These are phyloP conservation scores for Tothia fuscella DNA, from an alignment of 2,329 filamentous ascomycete genomes.

Conservation along the genomic window DNA sequence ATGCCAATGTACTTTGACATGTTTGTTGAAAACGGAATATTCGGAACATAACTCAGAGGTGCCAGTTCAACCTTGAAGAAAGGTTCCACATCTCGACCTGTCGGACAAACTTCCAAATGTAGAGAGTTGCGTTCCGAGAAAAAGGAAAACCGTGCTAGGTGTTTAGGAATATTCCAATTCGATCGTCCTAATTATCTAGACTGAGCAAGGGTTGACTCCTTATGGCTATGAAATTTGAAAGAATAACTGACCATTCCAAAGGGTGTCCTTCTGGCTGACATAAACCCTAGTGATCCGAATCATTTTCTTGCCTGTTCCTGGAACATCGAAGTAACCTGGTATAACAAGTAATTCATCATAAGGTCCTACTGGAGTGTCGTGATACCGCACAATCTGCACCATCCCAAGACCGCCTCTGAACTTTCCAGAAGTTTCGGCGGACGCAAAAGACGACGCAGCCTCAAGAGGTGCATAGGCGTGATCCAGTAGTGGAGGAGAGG, in stretches of 20 bases:
- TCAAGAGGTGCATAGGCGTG: constrained; percentile 9
- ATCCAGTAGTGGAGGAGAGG: background rate
- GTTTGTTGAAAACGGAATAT: constrained; percentile 3
- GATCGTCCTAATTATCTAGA: background rate
- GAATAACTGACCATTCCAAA: constrained; percentile 5
- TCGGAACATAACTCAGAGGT: background rate
- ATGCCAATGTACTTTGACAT: background rate
- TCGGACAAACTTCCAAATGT: constrained; percentile 2
- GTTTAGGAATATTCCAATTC: constrained; percentile 12
- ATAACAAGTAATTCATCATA: constrained; percentile 10
- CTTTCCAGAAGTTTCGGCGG: background rate
- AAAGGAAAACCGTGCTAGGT: constrained; percentile 8
- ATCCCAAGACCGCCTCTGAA: constrained; percentile 1
- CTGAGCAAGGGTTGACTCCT: no score
- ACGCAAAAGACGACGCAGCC: constrained; percentile 1
- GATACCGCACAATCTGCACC: constrained; percentile 6
- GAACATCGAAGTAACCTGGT: constrained; percentile 3
- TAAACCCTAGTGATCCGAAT: constrained; percentile 7
- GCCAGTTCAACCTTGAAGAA: constrained; percentile 1
- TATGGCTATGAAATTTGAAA: no score
- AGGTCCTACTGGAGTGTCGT: constrained; percentile 3
- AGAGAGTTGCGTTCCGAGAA: background rate
- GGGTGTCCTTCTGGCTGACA: constrained; percentile 10
- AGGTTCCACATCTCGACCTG: background rate
- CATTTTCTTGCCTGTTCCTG: background rate